Base-by-base conservation (phyloP, 805 yeast species). In the Ogataea angusta region DNA sequence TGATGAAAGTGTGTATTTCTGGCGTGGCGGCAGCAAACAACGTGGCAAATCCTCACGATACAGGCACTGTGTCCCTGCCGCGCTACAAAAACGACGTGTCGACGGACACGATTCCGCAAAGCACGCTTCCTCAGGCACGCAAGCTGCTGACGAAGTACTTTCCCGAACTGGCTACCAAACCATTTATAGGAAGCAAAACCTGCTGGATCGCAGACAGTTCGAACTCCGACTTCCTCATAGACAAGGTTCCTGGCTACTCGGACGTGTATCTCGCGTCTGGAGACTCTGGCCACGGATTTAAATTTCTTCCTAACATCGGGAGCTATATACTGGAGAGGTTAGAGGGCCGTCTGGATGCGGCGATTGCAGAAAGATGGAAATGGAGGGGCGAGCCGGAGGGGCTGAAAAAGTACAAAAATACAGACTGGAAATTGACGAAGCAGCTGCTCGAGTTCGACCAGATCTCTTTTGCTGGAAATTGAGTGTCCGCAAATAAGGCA, bases 281-380 rank as follows among this genome's bases (percentile, higher is more conserved):
- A 15, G 76, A 72, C 48, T 65, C 75, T 3, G 74, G 76, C 7
- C 76, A 72, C 51, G 73, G 64, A 4, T 72, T 66, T 53, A 72
- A 72, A 52, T 68, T 68, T 34, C 48, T 72, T 32, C 78, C 78
- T 10, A 66, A 58, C 23, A 67, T 72, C 36, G 76, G 78, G 1
- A 59, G 60, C 34, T 70, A 71, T 43, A 68, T 72, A 10, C 33
- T 48, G 4, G 53, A 52, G 15, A 61, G 53, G 25, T 27, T 69
- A n/a, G 63, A 64, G 22, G 63, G 59, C 5, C 47, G 42, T 2
- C 47, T 68, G 29, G 48, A 47, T 9, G 28, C 40, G 3, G 58
- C 52, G 8, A 47, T 54, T 30, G 43, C 42, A 0, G 25, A 48
- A 4, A 52, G 52, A 23, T 67, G 70, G 71, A 48, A 44, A 24